These are phyloP conservation scores for Cydonia oblonga DNA, from an alignment of 331 rosid species.

Conservation along the genomic window DNA sequence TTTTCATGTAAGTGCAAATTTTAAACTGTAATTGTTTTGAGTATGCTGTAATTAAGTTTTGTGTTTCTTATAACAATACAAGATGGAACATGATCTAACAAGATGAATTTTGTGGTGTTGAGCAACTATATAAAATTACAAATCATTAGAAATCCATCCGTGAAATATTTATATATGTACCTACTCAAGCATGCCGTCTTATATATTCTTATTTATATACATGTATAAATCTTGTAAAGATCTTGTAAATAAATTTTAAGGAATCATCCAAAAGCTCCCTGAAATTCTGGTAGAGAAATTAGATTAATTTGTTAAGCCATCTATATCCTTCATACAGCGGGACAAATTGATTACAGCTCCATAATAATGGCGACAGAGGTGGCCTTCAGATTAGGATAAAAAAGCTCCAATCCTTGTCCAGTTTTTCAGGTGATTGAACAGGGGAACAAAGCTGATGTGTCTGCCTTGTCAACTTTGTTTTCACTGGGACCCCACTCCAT, in stretches of 20 bases:
- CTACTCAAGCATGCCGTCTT: not conserved
- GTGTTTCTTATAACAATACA: not conserved
- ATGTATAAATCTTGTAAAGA: not conserved
- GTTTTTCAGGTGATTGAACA: conserved; percentile 21
- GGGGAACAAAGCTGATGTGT: conserved; percentile 32
- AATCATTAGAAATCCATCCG: not conserved
- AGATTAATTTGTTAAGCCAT: not conserved
- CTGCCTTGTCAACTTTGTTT: conserved; percentile 35
- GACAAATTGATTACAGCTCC: not conserved
- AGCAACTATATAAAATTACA: not conserved
- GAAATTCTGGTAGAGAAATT: not conserved
- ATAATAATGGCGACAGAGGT: not conserved
- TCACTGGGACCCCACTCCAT: not conserved
- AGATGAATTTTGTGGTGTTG: not conserved
- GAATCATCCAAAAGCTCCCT: not conserved
- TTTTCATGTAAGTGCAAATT: no score
- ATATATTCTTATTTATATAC: not conserved
- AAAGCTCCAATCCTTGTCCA: not conserved
- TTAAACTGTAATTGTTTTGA: not conserved
- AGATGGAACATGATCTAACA: not conserved
- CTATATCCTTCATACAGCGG: not conserved
- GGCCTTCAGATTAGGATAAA: not conserved
- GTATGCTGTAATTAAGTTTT: not conserved
- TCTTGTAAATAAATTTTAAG: no score
- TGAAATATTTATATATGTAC: not conserved